Base-by-base conservation (phyloP, 352 stramenopile species). In the Aphanomyces astaci region DNA sequence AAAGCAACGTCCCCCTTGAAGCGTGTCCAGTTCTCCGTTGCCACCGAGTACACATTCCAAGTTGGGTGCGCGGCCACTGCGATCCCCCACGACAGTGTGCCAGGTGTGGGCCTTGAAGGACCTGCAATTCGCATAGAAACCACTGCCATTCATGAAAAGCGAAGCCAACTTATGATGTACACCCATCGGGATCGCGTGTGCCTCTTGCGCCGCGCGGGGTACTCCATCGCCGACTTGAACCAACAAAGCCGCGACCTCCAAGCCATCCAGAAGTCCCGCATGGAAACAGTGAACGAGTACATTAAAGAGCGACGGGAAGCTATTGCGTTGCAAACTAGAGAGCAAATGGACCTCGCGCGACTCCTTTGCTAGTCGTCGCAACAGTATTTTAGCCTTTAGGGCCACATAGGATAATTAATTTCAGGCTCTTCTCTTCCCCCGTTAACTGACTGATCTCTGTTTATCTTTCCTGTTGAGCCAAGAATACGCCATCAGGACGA, bases 131-230 rank as follows among this genome's bases (percentile, higher is more conserved):
- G 24, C 28, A 33, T 52, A 13, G 31, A 51, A n/a, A 33, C 39
- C 30, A 52, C 31, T 4, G 13, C 43, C 30, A 31, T 68, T 24
- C 25, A 30, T 10, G 62, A 68, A 31, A 57, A 68, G 28, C 62
- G n/a, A 17, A 52, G 31, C 32, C 51, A 62, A 19, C 48, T 68
- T 24, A 68, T 68, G 62, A 51, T 51, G 27, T 68, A 68, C 62
- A 68, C 49, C 33, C 39, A 19, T 3, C 49, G 62, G 10, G 62
- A 68, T 33, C 62, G 62, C 17, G 17, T 68, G 27, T 57, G 49
- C 40, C 49, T 68, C 33, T 45, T 68, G 11, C 49, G 49, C 10
- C 62, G 62, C 22, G 62, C 62, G 46, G 62, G 62, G 19, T 62
- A 68, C 51, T 30, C 62, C 19, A 59, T 40, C n/a, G 39, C 56